Evolutionary conservation across 441 rosid species (phyloP).

Genomic region (Euphorbia celastroides): DNA sequence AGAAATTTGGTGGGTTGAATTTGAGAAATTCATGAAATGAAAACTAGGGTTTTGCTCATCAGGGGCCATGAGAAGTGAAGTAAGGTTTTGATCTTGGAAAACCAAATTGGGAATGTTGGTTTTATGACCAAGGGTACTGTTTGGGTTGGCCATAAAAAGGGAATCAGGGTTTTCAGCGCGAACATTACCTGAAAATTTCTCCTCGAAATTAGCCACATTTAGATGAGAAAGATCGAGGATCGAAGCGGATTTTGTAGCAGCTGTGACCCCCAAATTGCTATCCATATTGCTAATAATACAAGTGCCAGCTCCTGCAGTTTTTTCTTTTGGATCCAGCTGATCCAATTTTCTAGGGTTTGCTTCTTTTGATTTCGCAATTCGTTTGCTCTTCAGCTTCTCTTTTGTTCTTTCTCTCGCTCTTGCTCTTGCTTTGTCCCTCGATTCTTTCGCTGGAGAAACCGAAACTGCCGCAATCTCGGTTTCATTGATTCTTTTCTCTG

Average conservation of each 20-base stretch:
- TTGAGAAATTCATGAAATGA: conserved; percentile 17
- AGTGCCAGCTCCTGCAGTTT: conserved; percentile 15
- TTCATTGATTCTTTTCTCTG: conserved; percentile 9
- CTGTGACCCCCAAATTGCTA: conserved; percentile 40
- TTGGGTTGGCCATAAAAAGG: conserved; percentile 18
- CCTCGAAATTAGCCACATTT: conserved; percentile 20
- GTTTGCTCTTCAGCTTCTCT: conserved; percentile 39
- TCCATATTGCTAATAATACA: conserved; percentile 36
- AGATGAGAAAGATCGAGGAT: conserved; percentile 23
- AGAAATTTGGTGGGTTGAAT: conserved; percentile 24
- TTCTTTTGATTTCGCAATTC: too few relatives aligned
- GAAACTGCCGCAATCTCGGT: conserved; percentile 15
- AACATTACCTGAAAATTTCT: conserved; percentile 22
- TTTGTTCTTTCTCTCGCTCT: conserved; percentile 85
- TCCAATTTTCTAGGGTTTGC: conserved; percentile 39
- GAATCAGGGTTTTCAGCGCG: conserved; percentile 27
- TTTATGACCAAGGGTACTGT: conserved; percentile 18
- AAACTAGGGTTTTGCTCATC: conserved; percentile 25
- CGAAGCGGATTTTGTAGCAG: conserved; percentile 21
- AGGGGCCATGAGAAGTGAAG: conserved; percentile 20
- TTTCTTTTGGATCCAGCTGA: conserved; percentile 17
- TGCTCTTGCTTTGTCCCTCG: conserved; percentile 66
- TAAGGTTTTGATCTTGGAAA: conserved; percentile 22
- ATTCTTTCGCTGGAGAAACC: conserved; percentile 41
- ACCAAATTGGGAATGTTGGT: conserved; percentile 6